A percentile compares a stretch with the other conserved stretches of the same genome.
phyloP scores from a whole-genome alignment of 495 filamentous ascomycete genomes.

The Trichocladium uniseriatum region DNA sequence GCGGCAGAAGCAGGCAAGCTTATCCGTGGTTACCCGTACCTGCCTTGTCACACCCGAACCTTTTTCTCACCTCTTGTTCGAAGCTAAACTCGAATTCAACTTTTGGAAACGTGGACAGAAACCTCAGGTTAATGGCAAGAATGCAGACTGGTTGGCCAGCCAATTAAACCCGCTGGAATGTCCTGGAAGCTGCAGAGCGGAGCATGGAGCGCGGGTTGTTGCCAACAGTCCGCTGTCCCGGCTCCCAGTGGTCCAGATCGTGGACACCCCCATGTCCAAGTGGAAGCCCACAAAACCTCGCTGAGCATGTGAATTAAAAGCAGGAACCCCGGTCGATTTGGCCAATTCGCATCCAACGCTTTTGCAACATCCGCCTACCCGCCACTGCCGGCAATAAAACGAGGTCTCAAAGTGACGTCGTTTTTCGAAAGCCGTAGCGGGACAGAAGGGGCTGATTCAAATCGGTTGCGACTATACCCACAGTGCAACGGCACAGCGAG shows the following conservation, averaged over 20 bases:
- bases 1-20: no score
- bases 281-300: constrained; percentile 6
- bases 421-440: background rate
- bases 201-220: no score
- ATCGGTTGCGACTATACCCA: background rate
- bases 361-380: background rate
- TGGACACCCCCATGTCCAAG: background rate
- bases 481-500: constrained; percentile 1
- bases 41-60: no score
- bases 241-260: background rate
- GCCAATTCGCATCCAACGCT: background rate
- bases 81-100: no score
- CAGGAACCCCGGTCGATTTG: constrained; percentile 5
- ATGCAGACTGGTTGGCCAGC: background rate
- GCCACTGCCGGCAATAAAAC: background rate
- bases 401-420: constrained; percentile 4
- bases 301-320: constrained; percentile 15
- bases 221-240: background rate
- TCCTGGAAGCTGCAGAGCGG: background rate
- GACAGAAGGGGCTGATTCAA: background rate
- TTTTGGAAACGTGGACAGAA: no score
- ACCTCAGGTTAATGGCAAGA: no score
- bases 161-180: background rate
- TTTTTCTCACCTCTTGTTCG: no score
- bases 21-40: no score